A percentile compares a stretch with the other conserved stretches of the same genome.
phyloP scores from a whole-genome alignment of 2,329 filamentous ascomycete genomes.

The Trichothecium roseum region DNA sequence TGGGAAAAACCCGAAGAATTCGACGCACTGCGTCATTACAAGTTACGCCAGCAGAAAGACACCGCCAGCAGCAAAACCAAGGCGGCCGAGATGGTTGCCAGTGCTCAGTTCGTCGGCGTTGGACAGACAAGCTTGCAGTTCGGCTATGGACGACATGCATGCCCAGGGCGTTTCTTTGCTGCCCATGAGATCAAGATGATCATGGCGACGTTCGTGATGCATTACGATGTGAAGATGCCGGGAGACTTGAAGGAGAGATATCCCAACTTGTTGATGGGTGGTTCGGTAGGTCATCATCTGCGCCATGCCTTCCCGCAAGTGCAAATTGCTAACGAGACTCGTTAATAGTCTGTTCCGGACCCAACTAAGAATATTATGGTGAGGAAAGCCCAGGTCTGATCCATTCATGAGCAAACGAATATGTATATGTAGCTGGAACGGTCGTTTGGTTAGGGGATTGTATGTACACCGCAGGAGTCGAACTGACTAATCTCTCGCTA shows the following conservation, averaged over 20 bases:
- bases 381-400: too few species aligned
- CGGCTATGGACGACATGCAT: constrained; percentile 27
- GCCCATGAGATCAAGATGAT: constrained; percentile 34
- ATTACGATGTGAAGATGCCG: constrained; percentile 22
- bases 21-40: constrained; percentile 34
- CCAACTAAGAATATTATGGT: too few species aligned
- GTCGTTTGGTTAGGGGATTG: too few species aligned
- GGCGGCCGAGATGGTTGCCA: constrained; percentile 9
- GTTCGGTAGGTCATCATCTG: too few species aligned
- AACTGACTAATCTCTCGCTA: too few species aligned
- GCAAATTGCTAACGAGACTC: too few species aligned
- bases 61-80: constrained; percentile 2
- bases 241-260: constrained; percentile 5
- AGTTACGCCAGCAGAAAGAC: constrained; percentile 17
- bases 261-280: constrained; percentile 2
- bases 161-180: constrained; percentile 34
- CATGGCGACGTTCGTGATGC: constrained; percentile 27
- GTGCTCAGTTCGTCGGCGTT: constrained; percentile 30
- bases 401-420: too few species aligned
- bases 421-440: too few species aligned
- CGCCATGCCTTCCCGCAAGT: too few species aligned
- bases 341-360: too few species aligned
- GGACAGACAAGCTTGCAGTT: constrained; percentile 24
- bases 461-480: too few species aligned
- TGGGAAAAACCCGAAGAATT: constrained; percentile 25